Percentiles rank a stretch among this genome's conserved stretches.
Conservation (phyloP, 192 early-diverging fungal species). For the Coemansia sp. region DNA sequence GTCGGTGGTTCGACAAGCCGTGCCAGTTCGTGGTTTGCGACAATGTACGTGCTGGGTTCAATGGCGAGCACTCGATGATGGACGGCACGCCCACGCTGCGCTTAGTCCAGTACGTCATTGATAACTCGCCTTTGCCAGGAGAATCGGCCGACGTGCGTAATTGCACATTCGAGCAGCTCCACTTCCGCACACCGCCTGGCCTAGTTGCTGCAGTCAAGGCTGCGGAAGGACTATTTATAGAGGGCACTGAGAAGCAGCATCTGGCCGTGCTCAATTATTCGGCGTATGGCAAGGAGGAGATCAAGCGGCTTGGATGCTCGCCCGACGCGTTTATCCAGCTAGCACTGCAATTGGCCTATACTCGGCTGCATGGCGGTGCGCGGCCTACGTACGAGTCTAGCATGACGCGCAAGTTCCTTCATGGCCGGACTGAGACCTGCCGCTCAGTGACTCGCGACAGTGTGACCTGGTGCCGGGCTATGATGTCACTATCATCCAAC, state of each 20-base stretch:
- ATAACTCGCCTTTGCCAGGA: slow-evolving; percentile 59
- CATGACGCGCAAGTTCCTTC: slow-evolving; percentile 88
- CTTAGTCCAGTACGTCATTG: slow-evolving; percentile 77
- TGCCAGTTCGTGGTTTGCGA: slow-evolving; percentile 95
- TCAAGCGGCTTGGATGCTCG: slow-evolving; percentile 82
- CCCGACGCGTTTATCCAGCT: slow-evolving; percentile 86
- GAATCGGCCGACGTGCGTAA: neutral
- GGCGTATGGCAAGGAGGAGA: slow-evolving; percentile 91
- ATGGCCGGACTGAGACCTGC: slow-evolving; percentile 94
- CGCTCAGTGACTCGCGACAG: slow-evolving; percentile 77
- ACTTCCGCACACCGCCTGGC: slow-evolving; percentile 66
- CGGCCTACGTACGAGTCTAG: slow-evolving; percentile 92
- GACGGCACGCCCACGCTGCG: slow-evolving; percentile 92
- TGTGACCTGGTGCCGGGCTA: slow-evolving; percentile 77
- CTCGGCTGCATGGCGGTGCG: slow-evolving; percentile 77
- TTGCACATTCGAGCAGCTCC: slow-evolving; percentile 60
- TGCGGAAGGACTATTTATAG: slow-evolving; percentile 76
- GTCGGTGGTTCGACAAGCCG: slow-evolving; percentile 97
- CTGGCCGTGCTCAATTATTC: slow-evolving; percentile 79
- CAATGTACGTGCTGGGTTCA: slow-evolving; percentile 95
- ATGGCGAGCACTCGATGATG: slow-evolving; percentile 94
- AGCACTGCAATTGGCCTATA: slow-evolving; percentile 97
- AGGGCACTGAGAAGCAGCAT: slow-evolving; percentile 75
- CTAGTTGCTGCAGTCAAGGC: slow-evolving; percentile 62
- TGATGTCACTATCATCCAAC: slow-evolving; percentile 65